phyloP scores from a whole-genome alignment of 768 basidiomycete species.

The Pholiota molesta region DNA sequence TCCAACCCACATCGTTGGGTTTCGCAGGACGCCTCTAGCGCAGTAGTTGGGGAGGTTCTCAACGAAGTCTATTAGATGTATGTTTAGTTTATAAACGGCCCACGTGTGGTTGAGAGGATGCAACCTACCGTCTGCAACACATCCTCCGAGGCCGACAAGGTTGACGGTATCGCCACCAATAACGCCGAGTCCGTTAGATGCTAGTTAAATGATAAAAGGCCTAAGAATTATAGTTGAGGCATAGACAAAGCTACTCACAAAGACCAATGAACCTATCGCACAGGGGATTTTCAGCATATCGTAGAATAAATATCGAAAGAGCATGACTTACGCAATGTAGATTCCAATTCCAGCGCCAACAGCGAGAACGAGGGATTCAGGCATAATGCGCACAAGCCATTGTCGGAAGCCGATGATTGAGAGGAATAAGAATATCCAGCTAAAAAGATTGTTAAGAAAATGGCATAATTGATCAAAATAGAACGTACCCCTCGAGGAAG shows the following conservation, averaged over 20 bases:
- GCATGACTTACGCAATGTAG: constrained; percentile 74
- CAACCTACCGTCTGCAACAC: constrained; percentile 49
- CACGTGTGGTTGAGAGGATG: too few species aligned
- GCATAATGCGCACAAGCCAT: constrained; percentile 89
- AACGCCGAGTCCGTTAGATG: constrained; percentile 71
- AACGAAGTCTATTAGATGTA: constrained; percentile 41
- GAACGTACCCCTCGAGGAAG: constrained; percentile 79
- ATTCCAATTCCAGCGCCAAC: constrained; percentile 88
- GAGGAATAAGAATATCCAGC: constrained; percentile 81
- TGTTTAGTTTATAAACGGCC: constrained; percentile 3
- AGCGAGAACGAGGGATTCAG: constrained; percentile 82
- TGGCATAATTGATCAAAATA: neutral
- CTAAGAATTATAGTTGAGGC: neutral
- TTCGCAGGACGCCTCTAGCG: constrained; percentile 61
- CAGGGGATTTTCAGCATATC: constrained; percentile 9
- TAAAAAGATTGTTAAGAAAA: constrained; percentile 24
- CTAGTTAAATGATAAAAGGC: constrained; percentile 33
- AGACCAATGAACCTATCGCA: constrained; percentile 71
- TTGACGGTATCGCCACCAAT: constrained; percentile 79
- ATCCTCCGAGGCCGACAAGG: constrained; percentile 83
- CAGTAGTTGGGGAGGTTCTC: constrained; percentile 62
- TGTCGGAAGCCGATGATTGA: constrained; percentile 87
- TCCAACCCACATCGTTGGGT: constrained; percentile 85
- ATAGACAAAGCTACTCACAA: constrained; percentile 40
- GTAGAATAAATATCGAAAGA: neutral